Conservation (phyloP, 2,329 filamentous ascomycete genomes). For the Stemphylium beticola region DNA sequence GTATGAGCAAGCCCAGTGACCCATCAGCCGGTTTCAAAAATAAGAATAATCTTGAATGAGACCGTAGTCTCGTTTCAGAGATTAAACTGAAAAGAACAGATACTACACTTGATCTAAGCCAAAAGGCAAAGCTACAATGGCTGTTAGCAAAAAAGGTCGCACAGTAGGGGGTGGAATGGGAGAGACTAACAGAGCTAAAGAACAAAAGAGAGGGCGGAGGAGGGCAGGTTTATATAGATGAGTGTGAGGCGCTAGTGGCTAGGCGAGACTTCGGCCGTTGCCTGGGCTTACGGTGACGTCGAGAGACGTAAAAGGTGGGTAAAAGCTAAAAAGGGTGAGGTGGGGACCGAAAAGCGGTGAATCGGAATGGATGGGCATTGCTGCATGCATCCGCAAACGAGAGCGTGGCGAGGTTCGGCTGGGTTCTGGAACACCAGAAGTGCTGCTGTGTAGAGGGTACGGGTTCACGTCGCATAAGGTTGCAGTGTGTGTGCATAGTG, state of each 20-base stretch:
- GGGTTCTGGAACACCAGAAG: too few relatives aligned
- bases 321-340: background rate
- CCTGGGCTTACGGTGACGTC: background rate
- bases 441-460: too few relatives aligned
- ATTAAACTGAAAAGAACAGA: background rate
- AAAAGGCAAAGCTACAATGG: background rate
- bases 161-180: background rate
- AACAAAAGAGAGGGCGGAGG: background rate
- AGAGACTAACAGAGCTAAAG: background rate
- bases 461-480: too few relatives aligned
- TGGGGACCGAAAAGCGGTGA: background rate
- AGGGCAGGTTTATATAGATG: background rate
- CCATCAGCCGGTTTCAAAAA: constrained; percentile 2
- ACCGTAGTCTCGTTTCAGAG: background rate
- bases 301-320: background rate
- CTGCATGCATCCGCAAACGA: too few relatives aligned
- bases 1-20: constrained; percentile 3
- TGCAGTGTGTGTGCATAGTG: too few relatives aligned
- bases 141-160: background rate
- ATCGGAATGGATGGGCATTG: background rate
- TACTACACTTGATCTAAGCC: constrained; percentile 1
- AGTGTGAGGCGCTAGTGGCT: background rate
- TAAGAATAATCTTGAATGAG: constrained; percentile 2
- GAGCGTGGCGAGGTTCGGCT: too few relatives aligned
- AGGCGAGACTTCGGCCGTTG: background rate